These are phyloP conservation scores for Teratosphaeria destructans DNA, from an alignment of 2,329 filamentous ascomycete species.

Conservation along the genomic window DNA sequence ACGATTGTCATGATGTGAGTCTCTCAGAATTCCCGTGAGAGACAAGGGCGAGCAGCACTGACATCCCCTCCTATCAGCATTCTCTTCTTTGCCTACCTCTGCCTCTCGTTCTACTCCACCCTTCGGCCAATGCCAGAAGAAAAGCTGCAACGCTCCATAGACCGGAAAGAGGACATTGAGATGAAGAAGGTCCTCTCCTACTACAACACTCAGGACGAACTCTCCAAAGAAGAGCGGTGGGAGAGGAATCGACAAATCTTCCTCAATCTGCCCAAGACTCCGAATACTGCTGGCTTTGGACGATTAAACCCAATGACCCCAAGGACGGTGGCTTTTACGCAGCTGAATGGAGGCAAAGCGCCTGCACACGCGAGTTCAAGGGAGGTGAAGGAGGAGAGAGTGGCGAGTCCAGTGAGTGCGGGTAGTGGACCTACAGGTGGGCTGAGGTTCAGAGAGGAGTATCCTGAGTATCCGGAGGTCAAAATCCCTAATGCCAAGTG, in stretches of 20 bases:
- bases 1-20: conserved; percentile 60
- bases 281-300: conserved; percentile 32
- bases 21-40: background rate
- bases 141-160: conserved; percentile 17
- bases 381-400: background rate
- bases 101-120: conserved; percentile 46
- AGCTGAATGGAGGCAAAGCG: conserved; percentile 30
- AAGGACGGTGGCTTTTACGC: conserved; percentile 58
- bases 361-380: background rate
- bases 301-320: conserved; percentile 44
- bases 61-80: conserved; percentile 31
- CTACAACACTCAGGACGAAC: conserved; percentile 29
- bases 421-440: conserved; percentile 1
- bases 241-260: conserved; percentile 43
- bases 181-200: conserved; percentile 43
- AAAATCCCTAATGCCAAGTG: background rate
- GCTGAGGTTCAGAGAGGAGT: conserved; percentile 22
- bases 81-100: conserved; percentile 51
- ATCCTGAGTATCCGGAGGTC: conserved; percentile 6
- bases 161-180: conserved; percentile 26
- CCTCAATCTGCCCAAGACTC: conserved; percentile 32
- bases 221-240: conserved; percentile 41
- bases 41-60: conserved; percentile 3
- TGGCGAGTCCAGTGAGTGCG: background rate
- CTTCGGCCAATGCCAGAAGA: conserved; percentile 34